phyloP scores from a whole-genome alignment of 768 basidiomycete genomes.

The Scleroderma citrinum region DNA sequence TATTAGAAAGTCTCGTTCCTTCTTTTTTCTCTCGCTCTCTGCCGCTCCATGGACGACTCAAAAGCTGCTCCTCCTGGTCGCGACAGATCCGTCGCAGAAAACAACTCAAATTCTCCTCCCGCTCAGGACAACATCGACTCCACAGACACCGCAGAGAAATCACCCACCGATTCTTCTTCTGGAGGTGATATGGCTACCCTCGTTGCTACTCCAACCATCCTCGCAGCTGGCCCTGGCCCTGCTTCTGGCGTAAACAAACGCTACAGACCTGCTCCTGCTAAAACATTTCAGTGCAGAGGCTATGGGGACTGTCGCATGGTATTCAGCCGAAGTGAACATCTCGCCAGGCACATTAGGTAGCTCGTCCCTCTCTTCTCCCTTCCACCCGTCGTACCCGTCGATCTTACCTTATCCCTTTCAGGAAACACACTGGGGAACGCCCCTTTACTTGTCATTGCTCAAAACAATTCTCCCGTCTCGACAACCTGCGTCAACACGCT shows the following conservation, averaged over 20 bases:
- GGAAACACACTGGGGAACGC: conserved; percentile 97
- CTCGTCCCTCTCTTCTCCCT: conserved; percentile 16
- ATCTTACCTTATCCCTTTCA: conserved; percentile 32
- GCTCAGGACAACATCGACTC: conserved; percentile 2
- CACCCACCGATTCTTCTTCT: conserved; percentile 1
- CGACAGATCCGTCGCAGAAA: conserved; percentile 18
- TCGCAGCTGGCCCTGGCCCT: conserved; percentile 11
- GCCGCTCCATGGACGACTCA: conserved; percentile 27
- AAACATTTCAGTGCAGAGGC: conserved; percentile 93
- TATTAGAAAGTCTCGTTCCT: conserved; percentile 29
- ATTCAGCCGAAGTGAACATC: conserved; percentile 91
- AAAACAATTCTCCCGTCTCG: conserved; percentile 92
- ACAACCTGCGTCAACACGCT: conserved; percentile 95
- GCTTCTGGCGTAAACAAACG: conserved; percentile 44
- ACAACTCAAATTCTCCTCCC: conserved; percentile 5
- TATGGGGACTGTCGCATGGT: conserved; percentile 97
- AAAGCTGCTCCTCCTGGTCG: conserved; percentile 17
- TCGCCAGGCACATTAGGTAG: conserved; percentile 93
- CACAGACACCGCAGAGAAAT: conserved; percentile 2
- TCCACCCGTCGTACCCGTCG: neutral
- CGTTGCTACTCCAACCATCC: conserved; percentile 21
- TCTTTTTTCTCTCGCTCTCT: conserved; percentile 23
- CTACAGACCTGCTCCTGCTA: conserved; percentile 79
- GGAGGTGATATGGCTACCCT: conserved; percentile 33
- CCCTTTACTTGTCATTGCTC: conserved; percentile 95